phyloP scores from a whole-genome alignment of 2,329 filamentous ascomycete species.

The Talaromyces sp. region DNA sequence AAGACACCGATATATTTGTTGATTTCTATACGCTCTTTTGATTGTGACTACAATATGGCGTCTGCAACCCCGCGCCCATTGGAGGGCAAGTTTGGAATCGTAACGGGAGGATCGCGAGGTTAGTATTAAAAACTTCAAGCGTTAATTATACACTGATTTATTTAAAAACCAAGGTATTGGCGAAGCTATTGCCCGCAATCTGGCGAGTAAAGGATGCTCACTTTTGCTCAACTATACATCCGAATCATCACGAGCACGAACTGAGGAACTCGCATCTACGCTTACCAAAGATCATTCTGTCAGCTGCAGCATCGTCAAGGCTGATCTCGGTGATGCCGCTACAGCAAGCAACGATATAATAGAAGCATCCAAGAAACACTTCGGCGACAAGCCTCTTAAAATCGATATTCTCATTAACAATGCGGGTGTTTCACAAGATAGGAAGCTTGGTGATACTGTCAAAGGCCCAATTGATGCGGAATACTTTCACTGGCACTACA shows the following conservation, averaged over 20 bases:
- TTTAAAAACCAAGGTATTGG: constrained; percentile 59
- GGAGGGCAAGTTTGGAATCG: constrained; percentile 71
- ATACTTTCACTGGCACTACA: constrained; percentile 67
- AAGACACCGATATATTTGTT: neutral
- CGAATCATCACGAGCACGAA: constrained; percentile 49
- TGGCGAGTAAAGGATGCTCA: constrained; percentile 66
- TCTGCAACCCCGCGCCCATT: constrained; percentile 31
- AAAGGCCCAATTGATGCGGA: constrained; percentile 54
- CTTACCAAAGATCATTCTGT: constrained; percentile 55
- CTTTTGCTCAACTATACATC: constrained; percentile 69
- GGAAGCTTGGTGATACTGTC: constrained; percentile 57
- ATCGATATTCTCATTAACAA: constrained; percentile 87
- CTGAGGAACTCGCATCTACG: constrained; percentile 49
- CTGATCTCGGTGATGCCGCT: constrained; percentile 60
- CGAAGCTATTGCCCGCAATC: constrained; percentile 59
- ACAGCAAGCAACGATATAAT: constrained; percentile 55
- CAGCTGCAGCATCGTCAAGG: constrained; percentile 58
- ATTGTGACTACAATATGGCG: neutral
- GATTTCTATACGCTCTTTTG: neutral
- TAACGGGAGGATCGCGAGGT: constrained; percentile 77
- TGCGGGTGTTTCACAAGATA: constrained; percentile 56
- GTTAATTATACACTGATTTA: neutral
- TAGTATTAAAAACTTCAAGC: constrained; percentile 14
- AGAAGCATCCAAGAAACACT: constrained; percentile 50
- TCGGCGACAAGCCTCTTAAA: constrained; percentile 46